Conservation (phyloP, 805 yeast genomes). For the Saturnispora saitoi region DNA sequence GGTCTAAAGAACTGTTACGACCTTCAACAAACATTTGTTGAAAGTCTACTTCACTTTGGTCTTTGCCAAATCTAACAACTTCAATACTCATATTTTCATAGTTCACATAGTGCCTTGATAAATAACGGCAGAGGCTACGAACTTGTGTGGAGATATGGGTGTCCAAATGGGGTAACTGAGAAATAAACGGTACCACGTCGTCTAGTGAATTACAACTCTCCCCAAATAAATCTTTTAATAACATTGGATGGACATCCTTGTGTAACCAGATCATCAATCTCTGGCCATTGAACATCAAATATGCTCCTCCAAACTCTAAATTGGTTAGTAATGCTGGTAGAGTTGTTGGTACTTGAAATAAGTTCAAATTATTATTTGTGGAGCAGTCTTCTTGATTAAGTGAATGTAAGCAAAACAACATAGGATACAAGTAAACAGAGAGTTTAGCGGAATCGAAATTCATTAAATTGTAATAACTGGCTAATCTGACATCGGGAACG, state of each 20-base stretch:
- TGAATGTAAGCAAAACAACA: slow-evolving; percentile 63
- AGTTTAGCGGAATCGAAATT: slow-evolving; percentile 48
- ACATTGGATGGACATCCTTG: slow-evolving; percentile 53
- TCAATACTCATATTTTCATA: slow-evolving; percentile 41
- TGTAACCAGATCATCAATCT: slow-evolving; percentile 58
- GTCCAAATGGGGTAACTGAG: slow-evolving; percentile 60
- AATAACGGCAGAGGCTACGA: slow-evolving; percentile 50
- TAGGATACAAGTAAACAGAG: slow-evolving; percentile 68
- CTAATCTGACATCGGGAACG: slow-evolving; percentile 58
- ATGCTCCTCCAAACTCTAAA: slow-evolving; percentile 63
- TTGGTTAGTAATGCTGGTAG: slow-evolving; percentile 35
- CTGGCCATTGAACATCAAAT: slow-evolving; percentile 64
- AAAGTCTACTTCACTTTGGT: slow-evolving; percentile 50
- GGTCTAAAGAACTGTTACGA: slow-evolving; percentile 41
- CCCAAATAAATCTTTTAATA: slow-evolving; percentile 72
- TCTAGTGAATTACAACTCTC: slow-evolving; percentile 35
- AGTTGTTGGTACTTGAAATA: slow-evolving; percentile 43
- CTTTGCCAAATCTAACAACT: slow-evolving; percentile 56
- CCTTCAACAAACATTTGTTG: slow-evolving; percentile 68
- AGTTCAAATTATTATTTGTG: slow-evolving; percentile 33
- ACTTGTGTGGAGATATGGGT: slow-evolving; percentile 65
- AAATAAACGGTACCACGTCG: slow-evolving; percentile 38
- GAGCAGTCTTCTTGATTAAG: slow-evolving; percentile 51
- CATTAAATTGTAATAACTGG: slow-evolving; percentile 42
- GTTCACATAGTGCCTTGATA: slow-evolving; percentile 34